Conservation (phyloP, 2,329 filamentous ascomycete genomes). For the Arachnomyces sp. region DNA sequence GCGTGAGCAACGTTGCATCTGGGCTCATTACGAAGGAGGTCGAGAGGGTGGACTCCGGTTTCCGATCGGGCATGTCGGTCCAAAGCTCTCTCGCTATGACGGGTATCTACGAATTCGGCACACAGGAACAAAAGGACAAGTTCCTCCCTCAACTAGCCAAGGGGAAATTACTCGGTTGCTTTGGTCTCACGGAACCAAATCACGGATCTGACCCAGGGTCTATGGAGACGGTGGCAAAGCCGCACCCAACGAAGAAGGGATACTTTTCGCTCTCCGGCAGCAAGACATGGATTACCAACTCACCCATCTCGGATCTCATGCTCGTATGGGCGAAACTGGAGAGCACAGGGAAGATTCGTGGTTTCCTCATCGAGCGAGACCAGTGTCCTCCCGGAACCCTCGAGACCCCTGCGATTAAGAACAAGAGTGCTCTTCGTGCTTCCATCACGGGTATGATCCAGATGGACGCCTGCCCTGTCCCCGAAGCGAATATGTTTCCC, state of each 20-base stretch:
- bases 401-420: slow-evolving; percentile 83
- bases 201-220: slow-evolving; percentile 86
- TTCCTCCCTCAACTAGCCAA: slow-evolving; percentile 75
- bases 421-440: slow-evolving; percentile 90
- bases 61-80: slow-evolving; percentile 87
- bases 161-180: slow-evolving; percentile 74
- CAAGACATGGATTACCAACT: slow-evolving; percentile 96
- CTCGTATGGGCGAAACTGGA: slow-evolving; percentile 91
- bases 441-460: slow-evolving; percentile 98
- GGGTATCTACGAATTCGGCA: slow-evolving; percentile 79
- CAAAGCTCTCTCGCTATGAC: slow-evolving; percentile 93
- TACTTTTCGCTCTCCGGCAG: slow-evolving; percentile 71
- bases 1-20: slow-evolving; percentile 79
- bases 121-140: slow-evolving; percentile 78
- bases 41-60: slow-evolving; percentile 84
- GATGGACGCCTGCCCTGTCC: slow-evolving; percentile 81
- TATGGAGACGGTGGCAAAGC: slow-evolving; percentile 82
- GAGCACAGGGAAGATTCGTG: slow-evolving; percentile 85
- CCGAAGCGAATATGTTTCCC: slow-evolving; percentile 88
- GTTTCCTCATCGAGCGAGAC: slow-evolving; percentile 80
- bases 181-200: slow-evolving; percentile 86
- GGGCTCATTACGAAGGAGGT: slow-evolving; percentile 85
- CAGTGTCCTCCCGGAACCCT: slow-evolving; percentile 81
- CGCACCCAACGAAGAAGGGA: slow-evolving; percentile 75
- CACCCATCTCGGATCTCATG: slow-evolving; percentile 76